phyloP scores from a whole-genome alignment of 495 filamentous ascomycete genomes.

The Cercophora sp. region DNA sequence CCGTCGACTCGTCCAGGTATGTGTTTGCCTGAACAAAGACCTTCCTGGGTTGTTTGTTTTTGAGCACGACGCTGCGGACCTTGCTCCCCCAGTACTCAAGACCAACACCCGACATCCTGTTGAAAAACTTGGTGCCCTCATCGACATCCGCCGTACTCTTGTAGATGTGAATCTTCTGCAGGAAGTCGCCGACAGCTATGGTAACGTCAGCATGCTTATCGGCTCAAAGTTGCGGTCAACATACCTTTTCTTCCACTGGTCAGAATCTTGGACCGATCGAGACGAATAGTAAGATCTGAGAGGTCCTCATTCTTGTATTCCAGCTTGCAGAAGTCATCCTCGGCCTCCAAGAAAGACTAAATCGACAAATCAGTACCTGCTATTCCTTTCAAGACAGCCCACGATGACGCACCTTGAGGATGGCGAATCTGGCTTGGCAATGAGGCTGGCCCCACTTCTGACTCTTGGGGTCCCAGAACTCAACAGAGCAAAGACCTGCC shows the following conservation, averaged over 20 bases:
- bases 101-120: conserved; percentile 74
- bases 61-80: conserved; percentile 73
- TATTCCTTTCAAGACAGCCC: too few species aligned
- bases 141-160: conserved; percentile 86
- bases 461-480: conserved; percentile 84
- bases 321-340: conserved; percentile 76
- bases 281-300: conserved; percentile 69
- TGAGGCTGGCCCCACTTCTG: conserved; percentile 94
- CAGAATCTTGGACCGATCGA: conserved; percentile 82
- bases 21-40: conserved; percentile 97
- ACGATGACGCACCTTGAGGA: conserved; percentile 48
- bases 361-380: conserved; percentile 7
- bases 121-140: conserved; percentile 70
- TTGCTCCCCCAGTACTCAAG: conserved; percentile 73
- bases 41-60: conserved; percentile 87
- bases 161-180: conserved; percentile 88
- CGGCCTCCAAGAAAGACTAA: conserved; percentile 80
- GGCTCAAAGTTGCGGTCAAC: conserved; percentile 9
- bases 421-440: conserved; percentile 90
- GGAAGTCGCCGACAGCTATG: conserved; percentile 77
- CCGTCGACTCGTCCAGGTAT: conserved; percentile 58
- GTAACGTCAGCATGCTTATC: conserved; percentile 6
- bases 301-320: conserved; percentile 70
- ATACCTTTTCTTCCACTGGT: conserved; percentile 51
- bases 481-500: conserved; percentile 76